Evolutionary conservation across 441 rosid species (phyloP).

Genomic region (Melastoma candidum): DNA sequence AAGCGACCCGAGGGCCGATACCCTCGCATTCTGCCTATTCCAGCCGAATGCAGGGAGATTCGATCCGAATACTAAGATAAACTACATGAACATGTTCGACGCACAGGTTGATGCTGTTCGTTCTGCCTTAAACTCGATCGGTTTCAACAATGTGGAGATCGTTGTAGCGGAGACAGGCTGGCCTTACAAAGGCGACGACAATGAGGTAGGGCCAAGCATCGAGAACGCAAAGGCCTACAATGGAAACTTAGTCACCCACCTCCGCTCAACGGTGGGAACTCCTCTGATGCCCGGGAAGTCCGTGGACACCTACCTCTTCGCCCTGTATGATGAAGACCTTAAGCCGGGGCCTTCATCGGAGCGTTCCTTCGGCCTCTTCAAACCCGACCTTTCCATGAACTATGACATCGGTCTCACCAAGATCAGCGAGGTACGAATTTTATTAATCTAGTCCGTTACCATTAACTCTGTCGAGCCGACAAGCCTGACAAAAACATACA

Average conservation of each 20-base stretch:
- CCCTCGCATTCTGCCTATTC: constrained; percentile 42
- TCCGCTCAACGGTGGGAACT: constrained; percentile 41
- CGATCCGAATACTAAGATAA: constrained; percentile 40
- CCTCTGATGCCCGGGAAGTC: constrained; percentile 42
- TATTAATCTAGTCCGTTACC: neutral
- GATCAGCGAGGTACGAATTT: constrained; percentile 27
- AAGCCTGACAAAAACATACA: no score
- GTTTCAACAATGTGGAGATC: constrained; percentile 35
- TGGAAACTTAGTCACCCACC: constrained; percentile 40
- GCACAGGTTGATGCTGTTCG: constrained; percentile 59
- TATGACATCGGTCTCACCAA: constrained; percentile 58
- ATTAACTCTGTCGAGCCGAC: no score
- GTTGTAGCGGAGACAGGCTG: constrained; percentile 55
- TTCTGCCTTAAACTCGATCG: constrained; percentile 39
- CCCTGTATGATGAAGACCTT: constrained; percentile 62
- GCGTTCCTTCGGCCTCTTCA: constrained; percentile 54
- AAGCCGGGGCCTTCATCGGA: constrained; percentile 38
- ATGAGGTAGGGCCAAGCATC: constrained; percentile 35
- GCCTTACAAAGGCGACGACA: constrained; percentile 52
- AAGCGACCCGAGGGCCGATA: constrained; percentile 32
- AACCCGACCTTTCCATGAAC: constrained; percentile 48
- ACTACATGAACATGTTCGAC: constrained; percentile 49
- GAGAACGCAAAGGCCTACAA: constrained; percentile 45
- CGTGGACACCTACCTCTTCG: constrained; percentile 37
- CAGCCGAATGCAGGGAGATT: constrained; percentile 36